Percentiles rank a stretch among this genome's conserved stretches.
Conservation (phyloP, 2,329 filamentous ascomycete genomes). For the Corniculantispora saksenae region DNA sequence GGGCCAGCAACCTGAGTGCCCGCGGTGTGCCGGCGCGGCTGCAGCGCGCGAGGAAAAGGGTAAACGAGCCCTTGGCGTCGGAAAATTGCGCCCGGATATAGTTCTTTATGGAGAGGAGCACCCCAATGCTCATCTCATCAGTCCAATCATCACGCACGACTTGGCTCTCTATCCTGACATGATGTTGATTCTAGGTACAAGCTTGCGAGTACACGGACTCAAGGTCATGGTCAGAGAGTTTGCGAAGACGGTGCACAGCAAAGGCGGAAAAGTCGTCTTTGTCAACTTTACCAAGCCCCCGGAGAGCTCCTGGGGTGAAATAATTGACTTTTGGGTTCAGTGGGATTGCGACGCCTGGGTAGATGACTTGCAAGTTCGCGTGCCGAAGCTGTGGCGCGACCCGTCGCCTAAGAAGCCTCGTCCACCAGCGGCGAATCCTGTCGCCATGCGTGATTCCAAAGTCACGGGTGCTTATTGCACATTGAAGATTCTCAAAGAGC, state of each 20-base stretch:
- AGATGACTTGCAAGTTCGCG: slow-evolving; percentile 58
- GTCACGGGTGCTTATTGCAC: slow-evolving; percentile 47
- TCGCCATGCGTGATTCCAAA: slow-evolving; percentile 48
- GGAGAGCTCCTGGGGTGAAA: slow-evolving; percentile 70
- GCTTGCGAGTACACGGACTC: slow-evolving; percentile 68
- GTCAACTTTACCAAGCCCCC: slow-evolving; percentile 73
- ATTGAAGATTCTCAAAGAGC: slow-evolving; percentile 42
- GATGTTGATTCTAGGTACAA: slow-evolving; percentile 70
- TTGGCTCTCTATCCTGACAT: slow-evolving; percentile 65
- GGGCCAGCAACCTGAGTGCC: slow-evolving; percentile 67
- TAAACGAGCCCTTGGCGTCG: slow-evolving; percentile 66
- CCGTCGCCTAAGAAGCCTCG: slow-evolving; percentile 43
- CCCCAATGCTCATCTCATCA: slow-evolving; percentile 67
- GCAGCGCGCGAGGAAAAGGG: slow-evolving; percentile 64
- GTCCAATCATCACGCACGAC: slow-evolving; percentile 68
- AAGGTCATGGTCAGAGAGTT: slow-evolving; percentile 73
- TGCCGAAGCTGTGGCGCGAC: slow-evolving; percentile 61
- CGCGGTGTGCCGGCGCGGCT: slow-evolving; percentile 63
- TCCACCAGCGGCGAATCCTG: slow-evolving; percentile 39
- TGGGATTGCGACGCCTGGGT: slow-evolving; percentile 79
- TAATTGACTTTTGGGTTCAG: slow-evolving; percentile 73
- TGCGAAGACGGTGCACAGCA: slow-evolving; percentile 68
- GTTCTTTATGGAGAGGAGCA: slow-evolving; percentile 76
- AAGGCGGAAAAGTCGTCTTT: slow-evolving; percentile 69
- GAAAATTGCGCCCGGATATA: slow-evolving; percentile 70